Conservation (phyloP, 208 protist genomes). For the Wallacemonas sp. region DNA sequence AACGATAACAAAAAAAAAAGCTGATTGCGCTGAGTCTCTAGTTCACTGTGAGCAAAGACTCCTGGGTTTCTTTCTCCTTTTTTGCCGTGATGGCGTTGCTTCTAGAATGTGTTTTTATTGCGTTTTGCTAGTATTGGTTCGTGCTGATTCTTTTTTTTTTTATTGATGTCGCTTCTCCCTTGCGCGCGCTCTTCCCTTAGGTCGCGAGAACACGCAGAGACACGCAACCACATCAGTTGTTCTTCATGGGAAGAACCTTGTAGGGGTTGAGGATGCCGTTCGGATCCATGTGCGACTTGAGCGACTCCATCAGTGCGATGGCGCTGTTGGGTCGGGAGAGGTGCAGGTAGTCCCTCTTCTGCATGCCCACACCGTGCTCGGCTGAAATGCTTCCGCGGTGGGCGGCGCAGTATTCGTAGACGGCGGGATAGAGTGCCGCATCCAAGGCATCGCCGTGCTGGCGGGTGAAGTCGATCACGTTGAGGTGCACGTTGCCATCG, state of each 20-base stretch:
- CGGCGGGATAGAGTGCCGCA: constrained; percentile 57
- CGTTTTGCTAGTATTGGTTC: no score
- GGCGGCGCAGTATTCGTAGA: constrained; percentile 71
- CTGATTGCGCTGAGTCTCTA: no score
- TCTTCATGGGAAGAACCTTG: constrained; percentile 78
- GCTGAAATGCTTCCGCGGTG: constrained; percentile 91
- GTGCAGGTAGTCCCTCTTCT: constrained; percentile 86
- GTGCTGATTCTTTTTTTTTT: constrained; percentile 3
- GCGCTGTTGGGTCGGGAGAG: constrained; percentile 73
- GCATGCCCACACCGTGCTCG: constrained; percentile 95
- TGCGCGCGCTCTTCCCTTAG: no score
- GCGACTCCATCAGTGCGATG: constrained; percentile 86
- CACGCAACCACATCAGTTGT: neutral
- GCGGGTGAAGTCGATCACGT: constrained; percentile 81
- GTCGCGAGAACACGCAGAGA: no score
- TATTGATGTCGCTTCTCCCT: neutral
- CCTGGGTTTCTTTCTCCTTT: no score
- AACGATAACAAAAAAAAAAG: no score
- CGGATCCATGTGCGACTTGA: constrained; percentile 94
- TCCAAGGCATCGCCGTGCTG: constrained; percentile 49
- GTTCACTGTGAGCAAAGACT: no score
- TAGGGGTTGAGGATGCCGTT: constrained; percentile 97
- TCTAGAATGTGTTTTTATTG: no score
- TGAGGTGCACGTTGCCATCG: constrained; percentile 97
- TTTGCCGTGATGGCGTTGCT: no score